Evolutionary conservation across 345 rosid genomes (phyloP).

Genomic region (Mallotus nudiflorus): DNA sequence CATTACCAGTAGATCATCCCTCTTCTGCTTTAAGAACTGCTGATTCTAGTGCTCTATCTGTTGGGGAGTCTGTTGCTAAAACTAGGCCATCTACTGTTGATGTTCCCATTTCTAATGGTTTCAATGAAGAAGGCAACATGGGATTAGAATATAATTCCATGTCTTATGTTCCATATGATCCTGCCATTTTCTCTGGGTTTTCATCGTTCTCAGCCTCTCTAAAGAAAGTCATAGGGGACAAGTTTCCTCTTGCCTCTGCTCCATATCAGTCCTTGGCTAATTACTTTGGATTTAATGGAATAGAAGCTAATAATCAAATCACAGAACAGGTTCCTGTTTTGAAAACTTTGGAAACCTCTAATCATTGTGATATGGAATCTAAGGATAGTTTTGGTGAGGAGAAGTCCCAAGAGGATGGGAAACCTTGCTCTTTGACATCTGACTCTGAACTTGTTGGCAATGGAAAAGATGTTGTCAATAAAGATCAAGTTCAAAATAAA

Average conservation of each 20-base stretch:
- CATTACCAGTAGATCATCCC: conserved; percentile 24
- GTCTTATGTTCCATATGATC: conserved; percentile 67
- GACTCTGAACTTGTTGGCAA: conserved; percentile 33
- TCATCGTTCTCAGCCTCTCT: conserved; percentile 75
- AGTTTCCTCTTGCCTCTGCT: conserved; percentile 40
- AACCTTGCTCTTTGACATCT: conserved; percentile 30
- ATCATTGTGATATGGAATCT: conserved; percentile 35
- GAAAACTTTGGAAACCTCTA: conserved; percentile 34
- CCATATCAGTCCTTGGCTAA: conserved; percentile 50
- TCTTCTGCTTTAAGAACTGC: conserved; percentile 30
- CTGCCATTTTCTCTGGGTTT: conserved; percentile 71
- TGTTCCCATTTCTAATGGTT: conserved; percentile 50
- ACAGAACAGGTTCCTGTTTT: conserved; percentile 43
- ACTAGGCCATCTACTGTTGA: conserved; percentile 29
- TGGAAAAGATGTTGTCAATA: conserved; percentile 34
- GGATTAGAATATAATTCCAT: conserved; percentile 43
- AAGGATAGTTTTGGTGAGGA: conserved; percentile 33
- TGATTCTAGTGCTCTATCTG: conserved; percentile 25
- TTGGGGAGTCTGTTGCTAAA: conserved; percentile 32
- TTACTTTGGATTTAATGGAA: conserved; percentile 56
- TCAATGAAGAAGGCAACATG: conserved; percentile 32
- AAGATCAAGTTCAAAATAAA: conserved; percentile 37
- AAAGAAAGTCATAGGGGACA: conserved; percentile 56
- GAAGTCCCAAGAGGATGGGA: conserved; percentile 38
- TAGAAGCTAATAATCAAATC: conserved; percentile 28